These are phyloP conservation scores for Phytophthora nicotianae DNA, from an alignment of 352 stramenopile genomes.

Conservation along the genomic window DNA sequence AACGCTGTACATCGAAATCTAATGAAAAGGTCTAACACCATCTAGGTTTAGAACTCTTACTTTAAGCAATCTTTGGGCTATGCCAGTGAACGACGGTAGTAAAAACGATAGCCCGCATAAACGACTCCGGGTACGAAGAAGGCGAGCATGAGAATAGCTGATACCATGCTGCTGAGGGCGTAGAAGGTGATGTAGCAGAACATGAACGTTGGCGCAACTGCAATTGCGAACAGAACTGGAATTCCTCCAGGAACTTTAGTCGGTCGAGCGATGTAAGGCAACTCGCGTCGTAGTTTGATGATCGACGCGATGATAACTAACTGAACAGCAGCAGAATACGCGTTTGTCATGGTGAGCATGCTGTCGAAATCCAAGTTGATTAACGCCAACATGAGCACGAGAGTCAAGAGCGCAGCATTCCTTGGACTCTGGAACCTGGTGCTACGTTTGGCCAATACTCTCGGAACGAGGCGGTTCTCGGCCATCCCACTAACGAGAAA, in stretches of 20 bases:
- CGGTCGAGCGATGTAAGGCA: slow-evolving; percentile 75
- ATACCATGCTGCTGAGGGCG: slow-evolving; percentile 37
- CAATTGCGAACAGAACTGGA: slow-evolving; percentile 39
- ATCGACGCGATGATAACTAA: slow-evolving; percentile 91
- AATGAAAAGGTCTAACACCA: no score
- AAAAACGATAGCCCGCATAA: slow-evolving; percentile 36
- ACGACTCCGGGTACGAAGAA: slow-evolving; percentile 49
- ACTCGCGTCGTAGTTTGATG: slow-evolving; percentile 82
- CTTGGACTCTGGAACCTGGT: slow-evolving; percentile 44
- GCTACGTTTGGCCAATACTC: slow-evolving; percentile 69
- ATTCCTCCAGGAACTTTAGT: slow-evolving; percentile 60
- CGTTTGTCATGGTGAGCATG: slow-evolving; percentile 90
- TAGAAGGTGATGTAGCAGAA: slow-evolving; percentile 62
- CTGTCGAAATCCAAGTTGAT: slow-evolving; percentile 69
- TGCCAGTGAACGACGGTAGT: slow-evolving; percentile 27
- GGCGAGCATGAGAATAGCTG: slow-evolving; percentile 35
- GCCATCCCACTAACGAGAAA: slow-evolving; percentile 86
- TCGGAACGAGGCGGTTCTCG: slow-evolving; percentile 84
- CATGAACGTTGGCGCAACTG: slow-evolving; percentile 45
- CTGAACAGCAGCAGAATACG: slow-evolving; percentile 88
- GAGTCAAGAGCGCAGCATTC: slow-evolving; percentile 41
- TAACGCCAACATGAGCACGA: slow-evolving; percentile 50
- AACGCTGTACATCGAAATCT: no score
- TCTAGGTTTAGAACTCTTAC: no score
- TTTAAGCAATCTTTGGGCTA: no score